These are phyloP conservation scores for Panicum virgatum DNA, from an alignment of 202 grass and related monocot species.

Conservation along the genomic window DNA sequence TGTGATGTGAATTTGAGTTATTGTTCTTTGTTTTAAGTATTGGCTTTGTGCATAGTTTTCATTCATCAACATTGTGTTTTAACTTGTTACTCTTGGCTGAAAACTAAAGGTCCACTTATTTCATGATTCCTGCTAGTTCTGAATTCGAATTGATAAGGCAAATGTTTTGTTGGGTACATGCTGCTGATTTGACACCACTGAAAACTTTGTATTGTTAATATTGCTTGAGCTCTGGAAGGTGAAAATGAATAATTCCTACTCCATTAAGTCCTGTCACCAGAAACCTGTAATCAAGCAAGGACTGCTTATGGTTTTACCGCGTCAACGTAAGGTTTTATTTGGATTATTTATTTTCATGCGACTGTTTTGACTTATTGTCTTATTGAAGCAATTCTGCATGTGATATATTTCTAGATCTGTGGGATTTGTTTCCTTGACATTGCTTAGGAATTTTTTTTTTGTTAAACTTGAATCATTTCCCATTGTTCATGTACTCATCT, in stretches of 20 bases:
- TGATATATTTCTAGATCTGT: conserved; percentile 12
- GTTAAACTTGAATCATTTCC: background rate
- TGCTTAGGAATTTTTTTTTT: background rate
- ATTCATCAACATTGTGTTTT: background rate
- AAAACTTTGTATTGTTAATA: no score
- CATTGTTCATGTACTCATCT: no score
- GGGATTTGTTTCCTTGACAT: background rate
- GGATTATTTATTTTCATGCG: background rate
- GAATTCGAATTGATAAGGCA: no score
- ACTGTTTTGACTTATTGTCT: background rate
- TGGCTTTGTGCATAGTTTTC: background rate
- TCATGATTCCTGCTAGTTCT: background rate
- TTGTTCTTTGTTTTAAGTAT: background rate
- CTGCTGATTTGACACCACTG: background rate
- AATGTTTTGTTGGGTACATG: conserved; percentile 3
- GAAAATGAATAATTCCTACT: conserved; percentile 8
- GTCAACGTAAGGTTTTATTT: no score
- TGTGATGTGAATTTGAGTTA: background rate
- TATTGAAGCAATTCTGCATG: background rate
- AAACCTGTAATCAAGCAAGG: background rate
- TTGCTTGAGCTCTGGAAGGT: background rate
- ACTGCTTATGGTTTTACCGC: background rate
- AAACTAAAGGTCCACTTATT: background rate
- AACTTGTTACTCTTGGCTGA: background rate
- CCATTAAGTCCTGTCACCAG: background rate